phyloP scores from a whole-genome alignment of 768 basidiomycete genomes.

The Lactarius sanguifluus region DNA sequence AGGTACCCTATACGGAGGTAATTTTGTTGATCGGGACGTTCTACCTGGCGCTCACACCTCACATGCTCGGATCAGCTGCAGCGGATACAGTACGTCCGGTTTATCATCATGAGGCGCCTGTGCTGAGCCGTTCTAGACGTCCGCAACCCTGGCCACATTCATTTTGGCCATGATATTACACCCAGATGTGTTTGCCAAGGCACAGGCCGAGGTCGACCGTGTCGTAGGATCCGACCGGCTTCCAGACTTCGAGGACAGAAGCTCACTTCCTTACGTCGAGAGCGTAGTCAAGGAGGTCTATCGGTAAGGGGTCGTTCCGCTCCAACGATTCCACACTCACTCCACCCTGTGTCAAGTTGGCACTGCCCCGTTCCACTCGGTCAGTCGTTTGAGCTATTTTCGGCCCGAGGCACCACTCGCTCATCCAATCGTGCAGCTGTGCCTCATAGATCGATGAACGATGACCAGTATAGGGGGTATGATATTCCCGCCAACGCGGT shows the following conservation, averaged over 20 bases:
- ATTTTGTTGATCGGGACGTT: not conserved
- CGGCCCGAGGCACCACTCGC: not conserved
- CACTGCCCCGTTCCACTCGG: conserved; percentile 28
- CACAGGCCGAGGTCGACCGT: conserved; percentile 35
- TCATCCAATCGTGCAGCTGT: conserved; percentile 25
- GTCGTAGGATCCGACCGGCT: conserved; percentile 33
- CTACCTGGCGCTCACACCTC: conserved; percentile 20
- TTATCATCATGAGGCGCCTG: not conserved
- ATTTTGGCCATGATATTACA: conserved; percentile 30
- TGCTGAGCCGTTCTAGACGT: conserved; percentile 21
- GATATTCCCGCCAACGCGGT: conserved; percentile 28
- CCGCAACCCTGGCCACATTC: conserved; percentile 26
- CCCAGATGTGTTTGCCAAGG: conserved; percentile 31
- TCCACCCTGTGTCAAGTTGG: conserved; percentile 21
- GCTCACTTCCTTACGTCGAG: conserved; percentile 33
- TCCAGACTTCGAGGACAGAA: conserved; percentile 33
- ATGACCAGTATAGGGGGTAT: conserved; percentile 28
- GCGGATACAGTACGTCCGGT: conserved; percentile 26
- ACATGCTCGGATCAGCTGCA: conserved; percentile 26
- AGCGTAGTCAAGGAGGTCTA: conserved; percentile 31
- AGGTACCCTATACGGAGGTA: conserved; percentile 29
- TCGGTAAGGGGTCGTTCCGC: conserved; percentile 18
- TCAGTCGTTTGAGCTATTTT: conserved; percentile 8
- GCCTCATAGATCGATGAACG: conserved; percentile 29
- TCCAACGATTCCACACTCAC: not conserved